phyloP scores from a whole-genome alignment of 1,284 basidiomycete species.

The Schizophyllum commune region DNA sequence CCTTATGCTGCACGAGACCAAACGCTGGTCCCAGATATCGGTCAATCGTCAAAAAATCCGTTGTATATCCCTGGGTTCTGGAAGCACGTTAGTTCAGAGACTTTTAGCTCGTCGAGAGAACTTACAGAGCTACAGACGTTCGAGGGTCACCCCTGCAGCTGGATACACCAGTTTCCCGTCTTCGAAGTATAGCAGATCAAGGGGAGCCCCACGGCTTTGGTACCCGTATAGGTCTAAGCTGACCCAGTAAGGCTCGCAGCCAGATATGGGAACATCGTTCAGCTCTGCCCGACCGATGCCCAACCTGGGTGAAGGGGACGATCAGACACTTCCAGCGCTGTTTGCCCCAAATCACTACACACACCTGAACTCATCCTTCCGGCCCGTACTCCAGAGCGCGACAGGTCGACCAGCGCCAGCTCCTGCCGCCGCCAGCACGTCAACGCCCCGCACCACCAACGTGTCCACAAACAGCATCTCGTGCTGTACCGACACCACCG shows the following conservation, averaged over 20 bases:
- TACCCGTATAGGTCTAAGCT: slow-evolving; percentile 16
- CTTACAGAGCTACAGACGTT: not conserved
- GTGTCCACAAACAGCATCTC: slow-evolving; percentile 28
- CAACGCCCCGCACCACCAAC: slow-evolving; percentile 24
- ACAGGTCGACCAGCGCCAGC: slow-evolving; percentile 14
- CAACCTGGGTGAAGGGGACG: too few species aligned
- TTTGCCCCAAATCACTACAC: slow-evolving; percentile 2
- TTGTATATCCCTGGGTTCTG: too few species aligned
- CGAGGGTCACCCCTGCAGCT: slow-evolving; percentile 19
- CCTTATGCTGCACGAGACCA: too few species aligned
- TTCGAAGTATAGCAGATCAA: slow-evolving; percentile 27
- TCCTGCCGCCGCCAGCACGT: slow-evolving; percentile 21
- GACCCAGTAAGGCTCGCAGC: slow-evolving; percentile 25
- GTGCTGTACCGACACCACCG: slow-evolving; percentile 23
- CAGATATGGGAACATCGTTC: slow-evolving; percentile 19
- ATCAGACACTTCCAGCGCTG: not conserved
- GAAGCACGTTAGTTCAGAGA: too few species aligned
- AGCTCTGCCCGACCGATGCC: slow-evolving; percentile 20
- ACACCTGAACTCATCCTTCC: slow-evolving; percentile 33
- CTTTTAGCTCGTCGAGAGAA: not conserved
- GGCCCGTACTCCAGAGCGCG: slow-evolving; percentile 28
- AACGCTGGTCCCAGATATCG: too few species aligned
- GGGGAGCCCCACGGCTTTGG: slow-evolving; percentile 18
- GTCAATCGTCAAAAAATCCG: too few species aligned
- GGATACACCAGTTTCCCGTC: slow-evolving; percentile 22